Base-by-base conservation (phyloP, 2,329 filamentous ascomycete species). In the Colletotrichum karsti region DNA sequence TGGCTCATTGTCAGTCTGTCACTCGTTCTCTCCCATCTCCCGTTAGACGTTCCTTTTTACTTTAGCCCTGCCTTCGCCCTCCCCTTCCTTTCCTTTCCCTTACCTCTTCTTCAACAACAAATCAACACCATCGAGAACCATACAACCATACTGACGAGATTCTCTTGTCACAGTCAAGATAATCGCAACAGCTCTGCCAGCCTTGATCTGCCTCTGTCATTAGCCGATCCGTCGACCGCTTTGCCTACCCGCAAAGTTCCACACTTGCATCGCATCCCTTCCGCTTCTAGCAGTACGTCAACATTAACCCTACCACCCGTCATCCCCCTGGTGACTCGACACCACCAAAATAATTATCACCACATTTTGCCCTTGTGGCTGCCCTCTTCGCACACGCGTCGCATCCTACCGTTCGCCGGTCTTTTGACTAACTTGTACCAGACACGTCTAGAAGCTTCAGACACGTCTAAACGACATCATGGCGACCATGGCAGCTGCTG, bases 401-500 rank as follows among this genome's bases (percentile, higher is more conserved):
- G 69, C 73, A 71, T 73, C 72, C 67, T 24, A 9, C 30, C 22
- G 33, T 12, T 20, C 72, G 70, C 67, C 69, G 62, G 67, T 71
- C 54, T 8, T 4, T 42, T 44, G 33, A 37, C 56, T 59, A 42
- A 50, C 56, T 35, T 33, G 55, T 41, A 18, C 35, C 73, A 85
- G 82, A 82, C 76, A 74, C 77, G 78, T 81, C 81, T 80, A 79
- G 82, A 85, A 86, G 82, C 82, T 79, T 69, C 65, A 72, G 67
- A 72, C 65, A 75, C 69, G 30, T 64, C 60, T 54, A 59, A 64
- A 48, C 76, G 78, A 80, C 78, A 83, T 83, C 77, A 90, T 90
- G 87, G 89, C 88, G 86, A 85, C 83, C 79, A 87, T 88, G 88
- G 85, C 87, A 86, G 83, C 87, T 83, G 86, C 86, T 87, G 87